Evolutionary conservation across 768 basidiomycete species (phyloP).

Genomic region (Austroboletus festivus): DNA sequence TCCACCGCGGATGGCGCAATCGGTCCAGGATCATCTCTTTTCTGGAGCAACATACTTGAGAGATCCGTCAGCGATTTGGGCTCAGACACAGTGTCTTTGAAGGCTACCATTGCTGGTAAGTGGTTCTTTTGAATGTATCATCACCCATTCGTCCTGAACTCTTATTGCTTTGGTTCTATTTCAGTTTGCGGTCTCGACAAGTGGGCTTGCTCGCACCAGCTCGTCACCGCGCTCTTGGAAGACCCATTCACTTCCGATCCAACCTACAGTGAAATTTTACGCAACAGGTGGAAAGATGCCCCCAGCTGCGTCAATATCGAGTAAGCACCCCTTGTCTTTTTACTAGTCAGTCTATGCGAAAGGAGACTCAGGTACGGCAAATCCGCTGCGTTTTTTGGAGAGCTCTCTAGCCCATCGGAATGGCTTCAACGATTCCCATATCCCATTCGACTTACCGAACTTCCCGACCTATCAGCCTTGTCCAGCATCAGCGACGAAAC

Average conservation of each 20-base stretch:
- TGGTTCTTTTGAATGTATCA: neutral
- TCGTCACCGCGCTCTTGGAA: slow-evolving; percentile 68
- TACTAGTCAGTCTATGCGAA: neutral
- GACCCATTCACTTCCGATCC: slow-evolving; percentile 64
- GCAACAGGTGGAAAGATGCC: slow-evolving; percentile 46
- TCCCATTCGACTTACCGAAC: slow-evolving; percentile 48
- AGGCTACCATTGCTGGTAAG: slow-evolving; percentile 51
- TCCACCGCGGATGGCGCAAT: slow-evolving; percentile 18
- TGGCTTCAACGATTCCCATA: slow-evolving; percentile 57
- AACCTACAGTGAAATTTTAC: slow-evolving; percentile 40
- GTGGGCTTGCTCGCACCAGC: slow-evolving; percentile 49
- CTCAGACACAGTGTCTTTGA: slow-evolving; percentile 33
- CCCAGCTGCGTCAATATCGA: slow-evolving; percentile 25
- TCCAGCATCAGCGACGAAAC: slow-evolving; percentile 13
- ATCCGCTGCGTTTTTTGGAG: slow-evolving; percentile 17
- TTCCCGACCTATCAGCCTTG: slow-evolving; percentile 19
- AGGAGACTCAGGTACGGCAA: slow-evolving; percentile 21
- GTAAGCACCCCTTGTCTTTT: slow-evolving; percentile 15
- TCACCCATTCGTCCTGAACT: slow-evolving; percentile 3
- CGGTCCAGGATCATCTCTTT: slow-evolving; percentile 33
- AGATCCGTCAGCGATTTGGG: slow-evolving; percentile 29
- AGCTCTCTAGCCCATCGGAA: slow-evolving; percentile 44
- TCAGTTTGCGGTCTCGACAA: slow-evolving; percentile 59
- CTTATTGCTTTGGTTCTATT: neutral
- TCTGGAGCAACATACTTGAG: slow-evolving; percentile 48